Base-by-base conservation (phyloP, 2,329 filamentous ascomycete species). In the Botrytis squamosa region DNA sequence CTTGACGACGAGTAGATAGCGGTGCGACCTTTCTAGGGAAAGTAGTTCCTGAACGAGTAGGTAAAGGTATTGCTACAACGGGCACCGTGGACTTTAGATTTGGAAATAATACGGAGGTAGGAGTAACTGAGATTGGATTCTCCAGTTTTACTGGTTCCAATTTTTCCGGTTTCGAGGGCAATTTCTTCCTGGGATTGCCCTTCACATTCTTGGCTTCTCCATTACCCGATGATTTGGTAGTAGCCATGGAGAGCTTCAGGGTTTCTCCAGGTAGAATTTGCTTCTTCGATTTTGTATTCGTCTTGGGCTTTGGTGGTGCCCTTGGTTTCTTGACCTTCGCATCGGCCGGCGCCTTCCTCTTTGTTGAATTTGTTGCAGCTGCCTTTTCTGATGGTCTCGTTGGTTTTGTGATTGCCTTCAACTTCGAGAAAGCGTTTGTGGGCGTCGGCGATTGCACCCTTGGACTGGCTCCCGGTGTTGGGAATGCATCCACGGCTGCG, bases 401-500 rank as follows among this genome's bases (percentile, higher is more conserved):
- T 38, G 63, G 22, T 57, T 49, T 62, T 38, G 64, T 55, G 7
- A 60, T 69, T n/a, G 38, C 60, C 42, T 73, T 68, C n/a, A 69
- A 62, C 20, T 71, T 62, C 5, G 44, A 33, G 77, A 81, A 74
- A 76, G 74, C 22, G 76, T 71, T 70, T 44, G 66, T 57, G 25
- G 70, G 70, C 10, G 57, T 64, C 55, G 78, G 71, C 79, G 81
- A 80, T 84, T 86, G 74, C 79, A 82, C 49, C 84, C 84, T 25
- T 82, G 89, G 89, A 78, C 88, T 91, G 33, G 88, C 85, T 67
- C 82, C 85, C 10, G 89, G 89, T 2, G 89, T 91, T 4, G 85
- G 86, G 52, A 91, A 89, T 29, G 83, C 79, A 40, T 84, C 83
- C 66, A 85, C 82, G 44, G 84, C 81, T 40, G 82, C 81, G 77